These are phyloP conservation scores for Cystoisospora suis DNA, from an alignment of 169 alveolate genomes.

Conservation along the genomic window DNA sequence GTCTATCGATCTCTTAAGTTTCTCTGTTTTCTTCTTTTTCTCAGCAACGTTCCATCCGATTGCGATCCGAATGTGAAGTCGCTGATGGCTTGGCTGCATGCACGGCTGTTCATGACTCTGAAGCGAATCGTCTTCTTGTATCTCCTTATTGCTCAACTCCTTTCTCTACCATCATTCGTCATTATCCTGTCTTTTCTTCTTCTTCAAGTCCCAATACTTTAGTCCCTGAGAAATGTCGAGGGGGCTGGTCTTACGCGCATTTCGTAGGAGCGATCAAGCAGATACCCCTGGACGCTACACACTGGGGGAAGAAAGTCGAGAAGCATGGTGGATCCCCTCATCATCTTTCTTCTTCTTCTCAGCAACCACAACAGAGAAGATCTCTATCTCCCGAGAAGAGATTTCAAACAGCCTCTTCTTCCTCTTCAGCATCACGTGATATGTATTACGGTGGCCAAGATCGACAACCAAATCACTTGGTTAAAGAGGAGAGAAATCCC, in stretches of 20 bases:
- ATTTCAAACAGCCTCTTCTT: too few species aligned
- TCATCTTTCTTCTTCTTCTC: too few species aligned
- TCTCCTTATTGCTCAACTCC: background rate
- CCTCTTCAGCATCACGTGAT: too few species aligned
- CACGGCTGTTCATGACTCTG: background rate
- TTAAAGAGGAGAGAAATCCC: too few species aligned
- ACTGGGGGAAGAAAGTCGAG: background rate
- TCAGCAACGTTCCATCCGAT: slow-evolving; percentile 3
- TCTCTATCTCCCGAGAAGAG: too few species aligned
- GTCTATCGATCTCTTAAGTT: background rate
- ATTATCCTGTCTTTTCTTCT: background rate
- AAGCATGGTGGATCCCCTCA: too few species aligned
- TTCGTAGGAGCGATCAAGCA: background rate
- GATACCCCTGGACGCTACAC: background rate
- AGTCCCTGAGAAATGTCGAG: background rate
- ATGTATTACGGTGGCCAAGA: too few species aligned
- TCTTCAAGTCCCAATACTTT: background rate
- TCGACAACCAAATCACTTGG: too few species aligned
- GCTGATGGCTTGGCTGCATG: slow-evolving; percentile 5
- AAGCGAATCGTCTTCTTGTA: slow-evolving; percentile 16
- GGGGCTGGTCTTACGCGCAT: background rate
- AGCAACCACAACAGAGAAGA: too few species aligned
- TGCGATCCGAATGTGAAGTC: background rate
- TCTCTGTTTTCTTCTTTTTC: background rate
- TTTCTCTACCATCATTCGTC: slow-evolving; percentile 10